Base-by-base conservation (phyloP, 2,329 filamentous ascomycete genomes). In the Penicillium sp. region DNA sequence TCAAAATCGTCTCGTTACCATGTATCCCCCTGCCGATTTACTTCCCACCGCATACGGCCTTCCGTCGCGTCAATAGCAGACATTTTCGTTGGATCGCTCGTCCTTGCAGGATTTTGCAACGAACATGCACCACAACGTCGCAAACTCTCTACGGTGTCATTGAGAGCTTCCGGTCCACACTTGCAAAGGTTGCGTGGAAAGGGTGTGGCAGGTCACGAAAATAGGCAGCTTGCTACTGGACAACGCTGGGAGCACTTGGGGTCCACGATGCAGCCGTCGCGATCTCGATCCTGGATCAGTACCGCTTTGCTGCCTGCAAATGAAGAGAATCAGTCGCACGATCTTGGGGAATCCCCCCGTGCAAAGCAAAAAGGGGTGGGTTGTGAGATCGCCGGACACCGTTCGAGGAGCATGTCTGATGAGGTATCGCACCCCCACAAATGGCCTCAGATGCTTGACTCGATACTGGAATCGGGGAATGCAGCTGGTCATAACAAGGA, bases 71-170 rank as follows among this genome's bases (percentile, higher is more conserved):
- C 62, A 49, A 66, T 78, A 65, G 74, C 76, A 56, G 73, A 75
- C 55, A 57, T 77, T 53, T 80, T 82, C 64, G 73, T 81, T 53
- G 66, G 69, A 51, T 76, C 76, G 38, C 63, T 82, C 55, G 73
- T 77, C 49, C 66, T 74, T 54, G 78, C 78, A 43, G 72, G 73
- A 37, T 72, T 73, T 41, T 81, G 78, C 60, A 67, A 65, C 50
- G 64, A 72, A 42, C 78, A 80, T 59, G 67, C 70, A 25, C 67
- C 66, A 43, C 59, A 57, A 43, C 54, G 50, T 37, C 56, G 68
- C 64, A 41, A 60, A 9, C 33, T 69, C 6, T 60, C 61, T 13
- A 65, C 60, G 35, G 35, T 63, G 18, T 44, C 60, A 8, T 49
- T 51, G 36, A 51, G 45, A 37, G 26, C 43, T 37, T 43, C 59